Percentiles rank a stretch among this genome's conserved stretches.
These are phyloP conservation scores for Magnusiomyces paraingens DNA, from an alignment of 1,139 yeast species.

Conservation along the genomic window DNA sequence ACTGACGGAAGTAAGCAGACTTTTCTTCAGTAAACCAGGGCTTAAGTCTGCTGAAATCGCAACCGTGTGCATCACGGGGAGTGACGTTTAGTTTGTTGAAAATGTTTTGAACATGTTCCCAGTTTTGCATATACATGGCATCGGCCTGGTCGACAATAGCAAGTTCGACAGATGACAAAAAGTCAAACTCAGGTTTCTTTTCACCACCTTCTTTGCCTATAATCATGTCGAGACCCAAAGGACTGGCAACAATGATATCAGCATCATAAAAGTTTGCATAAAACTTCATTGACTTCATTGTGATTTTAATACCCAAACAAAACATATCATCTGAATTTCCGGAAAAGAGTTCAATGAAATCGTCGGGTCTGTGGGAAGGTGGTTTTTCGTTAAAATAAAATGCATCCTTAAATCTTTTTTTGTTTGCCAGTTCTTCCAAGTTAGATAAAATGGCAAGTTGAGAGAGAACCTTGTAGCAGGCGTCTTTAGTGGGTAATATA, in stretches of 20 bases:
- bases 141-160: slow-evolving; percentile 76
- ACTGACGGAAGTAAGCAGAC: slow-evolving; percentile 68
- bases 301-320: slow-evolving; percentile 80
- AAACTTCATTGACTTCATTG: slow-evolving; percentile 77
- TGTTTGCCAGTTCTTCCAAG: slow-evolving; percentile 69
- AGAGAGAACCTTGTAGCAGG: slow-evolving; percentile 66
- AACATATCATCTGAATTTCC: slow-evolving; percentile 94
- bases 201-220: slow-evolving; percentile 43
- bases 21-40: slow-evolving; percentile 91
- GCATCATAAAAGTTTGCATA: slow-evolving; percentile 80
- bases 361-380: slow-evolving; percentile 67
- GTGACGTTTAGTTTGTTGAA: slow-evolving; percentile 64
- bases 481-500: slow-evolving; percentile 75
- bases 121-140: slow-evolving; percentile 86
- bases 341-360: slow-evolving; percentile 69
- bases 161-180: slow-evolving; percentile 81
- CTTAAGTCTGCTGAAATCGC: slow-evolving; percentile 86
- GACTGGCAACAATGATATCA: slow-evolving; percentile 86
- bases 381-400: slow-evolving; percentile 48
- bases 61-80: slow-evolving; percentile 73
- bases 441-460: slow-evolving; percentile 59
- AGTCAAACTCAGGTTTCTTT: slow-evolving; percentile 47
- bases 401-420: slow-evolving; percentile 64
- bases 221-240: slow-evolving; percentile 80
- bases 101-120: slow-evolving; percentile 74